Conservation (phyloP, 768 basidiomycete genomes). For the Leccinum boreale region DNA sequence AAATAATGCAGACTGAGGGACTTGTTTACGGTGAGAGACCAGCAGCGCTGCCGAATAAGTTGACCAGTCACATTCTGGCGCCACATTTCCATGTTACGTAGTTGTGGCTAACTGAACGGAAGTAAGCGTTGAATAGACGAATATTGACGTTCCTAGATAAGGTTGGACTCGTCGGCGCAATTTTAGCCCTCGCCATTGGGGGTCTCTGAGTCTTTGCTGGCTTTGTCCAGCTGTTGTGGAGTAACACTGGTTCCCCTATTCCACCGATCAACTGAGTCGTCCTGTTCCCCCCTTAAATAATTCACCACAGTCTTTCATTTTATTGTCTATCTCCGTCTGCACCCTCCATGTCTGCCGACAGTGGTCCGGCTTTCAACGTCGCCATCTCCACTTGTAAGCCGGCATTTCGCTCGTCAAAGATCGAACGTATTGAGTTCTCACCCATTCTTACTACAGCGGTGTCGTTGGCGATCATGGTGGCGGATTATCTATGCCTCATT, state of each 20-base stretch:
- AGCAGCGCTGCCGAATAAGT: background rate
- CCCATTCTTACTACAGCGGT: background rate
- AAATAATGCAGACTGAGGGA: background rate
- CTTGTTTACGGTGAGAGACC: background rate
- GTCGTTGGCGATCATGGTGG: conserved; percentile 13
- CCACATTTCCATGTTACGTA: background rate
- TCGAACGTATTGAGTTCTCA: background rate
- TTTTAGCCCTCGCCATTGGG: background rate
- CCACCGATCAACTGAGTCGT: background rate
- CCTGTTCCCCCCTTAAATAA: background rate
- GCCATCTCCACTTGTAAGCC: conserved; percentile 12
- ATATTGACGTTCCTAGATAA: background rate
- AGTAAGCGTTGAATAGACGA: background rate
- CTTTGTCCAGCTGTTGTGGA: background rate
- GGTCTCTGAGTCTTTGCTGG: background rate
- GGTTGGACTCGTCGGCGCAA: background rate
- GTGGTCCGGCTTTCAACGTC: conserved; percentile 3
- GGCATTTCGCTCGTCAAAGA: background rate
- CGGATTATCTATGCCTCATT: conserved; percentile 11
- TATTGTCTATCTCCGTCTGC: background rate
- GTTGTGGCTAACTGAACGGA: background rate
- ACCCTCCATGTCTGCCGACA: background rate
- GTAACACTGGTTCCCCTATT: background rate
- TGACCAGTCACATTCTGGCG: background rate
- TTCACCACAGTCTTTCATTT: conserved; percentile 4